Percentiles rank a stretch among this genome's conserved stretches.
phyloP scores from a whole-genome alignment of 1,284 basidiomycete species.

The Pulveroboletus sp. region DNA sequence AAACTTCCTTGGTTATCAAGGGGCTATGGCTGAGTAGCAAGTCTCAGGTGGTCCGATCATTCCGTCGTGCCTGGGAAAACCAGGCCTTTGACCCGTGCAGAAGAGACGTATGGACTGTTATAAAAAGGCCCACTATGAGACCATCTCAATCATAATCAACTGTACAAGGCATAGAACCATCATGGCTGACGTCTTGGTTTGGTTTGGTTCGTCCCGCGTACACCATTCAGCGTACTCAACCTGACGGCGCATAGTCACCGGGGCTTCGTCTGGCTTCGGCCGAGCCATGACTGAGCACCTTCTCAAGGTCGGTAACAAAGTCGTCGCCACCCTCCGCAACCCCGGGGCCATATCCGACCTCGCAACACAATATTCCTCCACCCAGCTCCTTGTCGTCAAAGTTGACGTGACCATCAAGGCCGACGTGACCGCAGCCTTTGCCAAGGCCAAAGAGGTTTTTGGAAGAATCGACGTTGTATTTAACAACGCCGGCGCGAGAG shows the following conservation, averaged over 20 bases:
- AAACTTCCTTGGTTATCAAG: too few species aligned
- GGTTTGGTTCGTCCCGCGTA: not conserved
- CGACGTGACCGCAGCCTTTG: conserved; percentile 35
- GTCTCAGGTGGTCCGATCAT: not conserved
- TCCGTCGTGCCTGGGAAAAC: not conserved
- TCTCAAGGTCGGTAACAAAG: conserved; percentile 35
- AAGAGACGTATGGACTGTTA: not conserved
- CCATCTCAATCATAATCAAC: not conserved
- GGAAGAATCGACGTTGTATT: conserved; percentile 45
- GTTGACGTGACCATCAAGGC: conserved; percentile 41
- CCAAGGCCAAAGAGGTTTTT: conserved; percentile 32
- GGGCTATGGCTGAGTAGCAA: not conserved
- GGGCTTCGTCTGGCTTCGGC: conserved; percentile 28
- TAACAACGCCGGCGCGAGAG: conserved; percentile 23
- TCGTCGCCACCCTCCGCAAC: conserved; percentile 36
- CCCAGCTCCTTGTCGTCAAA: conserved; percentile 41
- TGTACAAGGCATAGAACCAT: not conserved
- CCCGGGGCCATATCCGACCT: conserved; percentile 32
- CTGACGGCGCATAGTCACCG: conserved; percentile 9
- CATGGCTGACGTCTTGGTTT: not conserved
- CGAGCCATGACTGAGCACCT: conserved; percentile 20
- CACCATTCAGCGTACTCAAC: not conserved
- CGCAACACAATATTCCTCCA: conserved; percentile 21
- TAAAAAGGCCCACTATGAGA: not conserved
- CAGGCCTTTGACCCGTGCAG: not conserved